These are phyloP conservation scores for Cyberlindnera misumaiensis DNA, from an alignment of 805 yeast species.

Conservation along the genomic window DNA sequence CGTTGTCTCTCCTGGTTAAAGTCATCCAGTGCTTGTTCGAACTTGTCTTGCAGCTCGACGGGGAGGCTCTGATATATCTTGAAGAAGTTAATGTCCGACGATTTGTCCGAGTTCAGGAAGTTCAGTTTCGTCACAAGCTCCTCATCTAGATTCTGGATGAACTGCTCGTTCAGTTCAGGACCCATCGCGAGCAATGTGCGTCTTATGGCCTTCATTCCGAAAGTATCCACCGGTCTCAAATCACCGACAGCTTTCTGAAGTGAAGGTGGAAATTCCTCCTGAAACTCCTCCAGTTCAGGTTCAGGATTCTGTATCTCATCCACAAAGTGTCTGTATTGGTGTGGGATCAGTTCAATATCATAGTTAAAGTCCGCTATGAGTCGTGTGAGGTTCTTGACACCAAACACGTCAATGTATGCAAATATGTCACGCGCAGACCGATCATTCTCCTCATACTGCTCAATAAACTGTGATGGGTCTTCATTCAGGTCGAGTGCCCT, in stretches of 20 bases:
- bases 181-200: conserved; percentile 57
- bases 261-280: conserved; percentile 27
- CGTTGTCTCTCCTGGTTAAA: conserved; percentile 74
- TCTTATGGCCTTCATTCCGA: conserved; percentile 72
- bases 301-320: conserved; percentile 7
- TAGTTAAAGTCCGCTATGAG: conserved; percentile 17
- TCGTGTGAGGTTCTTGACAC: conserved; percentile 36
- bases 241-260: conserved; percentile 48
- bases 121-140: conserved; percentile 31
- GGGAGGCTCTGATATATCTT: conserved; percentile 52
- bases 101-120: conserved; percentile 20
- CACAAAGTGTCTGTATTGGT: conserved; percentile 28
- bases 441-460: conserved; percentile 24
- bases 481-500: conserved; percentile 14
- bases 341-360: conserved; percentile 22
- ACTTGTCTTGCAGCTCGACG: conserved; percentile 39
- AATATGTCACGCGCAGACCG: conserved; percentile 17
- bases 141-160: conserved; percentile 26
- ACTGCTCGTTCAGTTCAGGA: conserved; percentile 23
- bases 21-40: conserved; percentile 60
- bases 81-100: conserved; percentile 49
- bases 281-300: conserved; percentile 2
- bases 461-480: conserved; percentile 20
- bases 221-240: conserved; percentile 63
- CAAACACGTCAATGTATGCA: conserved; percentile 40